phyloP scores from a whole-genome alignment of 352 stramenopile genomes.

The Halophytophthora polymorphica region DNA sequence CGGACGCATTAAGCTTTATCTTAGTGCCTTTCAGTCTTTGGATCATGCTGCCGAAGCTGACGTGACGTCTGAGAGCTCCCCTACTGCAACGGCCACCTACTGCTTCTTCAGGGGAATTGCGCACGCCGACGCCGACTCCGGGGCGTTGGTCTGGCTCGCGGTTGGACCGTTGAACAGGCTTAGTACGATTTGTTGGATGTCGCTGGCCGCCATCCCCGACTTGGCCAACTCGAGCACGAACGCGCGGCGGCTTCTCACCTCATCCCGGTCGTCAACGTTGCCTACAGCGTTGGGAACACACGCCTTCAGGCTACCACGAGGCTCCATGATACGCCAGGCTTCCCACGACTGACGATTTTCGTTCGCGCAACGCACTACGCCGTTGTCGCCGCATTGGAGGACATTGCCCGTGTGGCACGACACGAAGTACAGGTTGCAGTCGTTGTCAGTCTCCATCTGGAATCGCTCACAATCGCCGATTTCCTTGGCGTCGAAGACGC shows the following conservation, averaged over 20 bases:
- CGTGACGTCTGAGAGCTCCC: too few species aligned
- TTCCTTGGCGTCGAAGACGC: constrained; percentile 27
- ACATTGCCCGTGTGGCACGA: constrained; percentile 26
- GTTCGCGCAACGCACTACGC: constrained; percentile 20
- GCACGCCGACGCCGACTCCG: too few species aligned
- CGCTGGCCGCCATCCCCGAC: constrained; percentile 17
- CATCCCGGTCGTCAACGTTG: constrained; percentile 1
- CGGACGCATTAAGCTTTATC: too few species aligned
- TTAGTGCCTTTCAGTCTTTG: too few species aligned
- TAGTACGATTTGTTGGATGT: constrained; percentile 36
- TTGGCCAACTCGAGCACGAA: constrained; percentile 27
- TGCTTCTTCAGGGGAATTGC: too few species aligned
- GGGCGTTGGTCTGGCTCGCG: too few species aligned
- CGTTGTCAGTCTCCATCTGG: constrained; percentile 26
- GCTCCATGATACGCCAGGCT: constrained; percentile 26
- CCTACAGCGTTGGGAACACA: neutral
- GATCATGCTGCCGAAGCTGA: too few species aligned
- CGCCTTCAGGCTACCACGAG: neutral
- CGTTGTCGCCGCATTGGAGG: constrained; percentile 22
- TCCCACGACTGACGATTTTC: constrained; percentile 14
- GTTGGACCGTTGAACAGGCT: too few species aligned
- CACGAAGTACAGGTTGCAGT: constrained; percentile 26
- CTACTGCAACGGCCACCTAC: too few species aligned
- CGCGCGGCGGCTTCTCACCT: constrained; percentile 6
- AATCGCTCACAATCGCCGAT: constrained; percentile 28